A percentile compares a stretch with the other conserved stretches of the same genome.
These are phyloP conservation scores for Halophytophthora batemanensis DNA, from an alignment of 352 stramenopile species.

Conservation along the genomic window DNA sequence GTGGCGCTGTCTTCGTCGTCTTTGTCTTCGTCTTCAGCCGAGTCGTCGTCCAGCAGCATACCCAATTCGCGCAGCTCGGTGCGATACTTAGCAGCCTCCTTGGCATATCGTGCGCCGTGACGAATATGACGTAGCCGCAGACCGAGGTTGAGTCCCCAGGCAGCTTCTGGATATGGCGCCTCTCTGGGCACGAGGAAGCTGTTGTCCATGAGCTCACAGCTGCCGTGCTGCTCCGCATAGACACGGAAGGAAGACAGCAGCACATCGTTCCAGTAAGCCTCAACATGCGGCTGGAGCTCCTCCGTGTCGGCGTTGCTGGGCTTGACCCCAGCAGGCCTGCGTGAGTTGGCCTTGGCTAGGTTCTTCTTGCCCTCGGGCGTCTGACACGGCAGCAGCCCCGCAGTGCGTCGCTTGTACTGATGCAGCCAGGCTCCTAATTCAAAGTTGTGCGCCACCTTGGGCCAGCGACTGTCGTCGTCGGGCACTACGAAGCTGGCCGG, in stretches of 20 bases:
- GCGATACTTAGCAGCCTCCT: conserved; percentile 60
- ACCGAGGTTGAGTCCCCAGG: conserved; percentile 72
- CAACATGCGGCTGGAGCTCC: conserved; percentile 43
- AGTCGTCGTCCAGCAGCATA: conserved; percentile 15
- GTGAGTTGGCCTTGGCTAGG: conserved; percentile 2
- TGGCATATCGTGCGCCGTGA: conserved; percentile 59
- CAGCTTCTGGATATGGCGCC: conserved; percentile 44
- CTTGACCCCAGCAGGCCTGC: too few relatives aligned
- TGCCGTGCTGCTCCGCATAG: conserved; percentile 46
- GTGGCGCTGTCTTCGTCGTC: background rate
- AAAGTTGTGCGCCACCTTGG: conserved; percentile 80
- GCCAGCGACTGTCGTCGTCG: conserved; percentile 71
- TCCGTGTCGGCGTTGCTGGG: conserved; percentile 6
- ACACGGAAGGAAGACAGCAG: conserved; percentile 56
- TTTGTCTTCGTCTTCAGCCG: conserved; percentile 2
- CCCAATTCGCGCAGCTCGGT: conserved; percentile 35
- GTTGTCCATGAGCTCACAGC: conserved; percentile 51
- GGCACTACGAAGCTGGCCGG: conserved; percentile 73
- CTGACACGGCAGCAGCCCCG: conserved; percentile 39
- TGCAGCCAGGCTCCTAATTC: conserved; percentile 86
- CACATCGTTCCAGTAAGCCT: conserved; percentile 76
- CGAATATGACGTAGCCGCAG: conserved; percentile 64
- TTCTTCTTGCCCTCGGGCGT: conserved; percentile 34
- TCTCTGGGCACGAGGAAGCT: conserved; percentile 61
- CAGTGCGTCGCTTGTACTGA: conserved; percentile 45